A percentile compares a stretch with the other conserved stretches of the same genome.
phyloP scores from a whole-genome alignment of 345 rosid genomes.

The Eucalyptus sideroxylon region DNA sequence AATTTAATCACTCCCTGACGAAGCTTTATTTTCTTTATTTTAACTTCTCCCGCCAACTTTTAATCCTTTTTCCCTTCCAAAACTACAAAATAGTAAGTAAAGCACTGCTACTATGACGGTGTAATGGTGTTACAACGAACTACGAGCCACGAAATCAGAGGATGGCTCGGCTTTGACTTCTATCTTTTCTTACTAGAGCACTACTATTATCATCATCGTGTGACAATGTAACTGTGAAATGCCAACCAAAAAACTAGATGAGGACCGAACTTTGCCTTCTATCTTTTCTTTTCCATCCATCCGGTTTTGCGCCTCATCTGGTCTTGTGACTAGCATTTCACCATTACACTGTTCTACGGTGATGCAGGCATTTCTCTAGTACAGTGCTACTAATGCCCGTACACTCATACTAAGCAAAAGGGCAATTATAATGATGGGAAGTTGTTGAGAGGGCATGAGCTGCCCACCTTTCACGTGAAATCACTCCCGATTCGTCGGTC shows the following conservation, averaged over 20 bases:
- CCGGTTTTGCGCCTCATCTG: not conserved
- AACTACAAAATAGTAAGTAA: too few relatives aligned
- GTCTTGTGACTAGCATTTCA: not conserved
- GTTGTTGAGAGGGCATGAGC: not conserved
- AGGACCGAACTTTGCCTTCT: too few relatives aligned
- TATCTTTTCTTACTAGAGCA: too few relatives aligned
- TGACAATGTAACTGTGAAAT: too few relatives aligned
- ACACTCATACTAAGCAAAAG: not conserved
- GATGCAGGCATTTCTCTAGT: not conserved
- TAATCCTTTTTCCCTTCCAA: too few relatives aligned
- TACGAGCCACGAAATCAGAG: not conserved
- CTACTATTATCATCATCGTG: too few relatives aligned
- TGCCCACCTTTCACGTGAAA: not conserved
- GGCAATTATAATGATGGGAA: not conserved
- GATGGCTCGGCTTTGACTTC: not conserved
- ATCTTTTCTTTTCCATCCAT: not conserved
- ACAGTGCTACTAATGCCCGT: too few relatives aligned
- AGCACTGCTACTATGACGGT: too few relatives aligned
- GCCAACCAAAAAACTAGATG: too few relatives aligned
- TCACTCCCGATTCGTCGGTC: not conserved
- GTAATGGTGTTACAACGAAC: not conserved
- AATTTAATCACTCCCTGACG: too few relatives aligned
- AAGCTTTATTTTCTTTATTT: too few relatives aligned
- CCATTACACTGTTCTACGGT: not conserved
- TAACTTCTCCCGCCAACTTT: too few relatives aligned